Base-by-base conservation (phyloP, 352 stramenopile species). In the Globisporangium orthogonon region DNA sequence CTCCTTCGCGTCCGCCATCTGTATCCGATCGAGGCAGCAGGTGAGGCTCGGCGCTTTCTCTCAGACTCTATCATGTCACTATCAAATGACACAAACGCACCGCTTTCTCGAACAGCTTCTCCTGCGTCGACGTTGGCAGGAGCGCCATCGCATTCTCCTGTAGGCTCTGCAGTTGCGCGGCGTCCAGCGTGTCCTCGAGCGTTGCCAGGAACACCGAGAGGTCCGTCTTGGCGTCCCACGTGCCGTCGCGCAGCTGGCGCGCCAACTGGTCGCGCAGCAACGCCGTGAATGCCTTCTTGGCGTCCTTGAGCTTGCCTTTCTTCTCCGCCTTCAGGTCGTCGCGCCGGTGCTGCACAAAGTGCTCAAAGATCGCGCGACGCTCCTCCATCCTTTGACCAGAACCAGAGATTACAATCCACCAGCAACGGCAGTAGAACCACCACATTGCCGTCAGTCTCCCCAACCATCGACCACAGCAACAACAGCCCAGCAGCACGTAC, bases 271-370 rank as follows among this genome's bases (percentile, higher is more conserved):
- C 66, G 4, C 54, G 61, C 17, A 91, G 29, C 2, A 87, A 39
- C 15, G 76, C 53, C 2, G 55, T 52, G 3, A 89, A 86, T 2
- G 68, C 31, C 55, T 83, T 75, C 31, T 87, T 89, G 0, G 78
- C 74, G 28, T 74, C 63, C 44, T 79, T 82, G n/a, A 91, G 44
- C 40, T 87, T 90, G 46, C 58, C 60, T 54, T 94, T 94, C 67
- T 88, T 90, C 61, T 91, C 81, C 2, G 60, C 62, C 47, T 91
- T 87, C 3, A 94, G 41, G 48, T 91, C 79, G n/a, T 79, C 71
- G n/a, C 77, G 76, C 35, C 79, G 81, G 51, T 91, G 69, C 46
- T 83, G 62, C 0, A 91, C 69, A 61, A 91, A 94, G 35, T 91
- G 72, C 28, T 94, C 79, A 61, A 89, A 94, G 63, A 91, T 81